Percentiles rank a stretch among this genome's conserved stretches.
Conservation (phyloP, 768 basidiomycete species). For the Boletellus emodensis region DNA sequence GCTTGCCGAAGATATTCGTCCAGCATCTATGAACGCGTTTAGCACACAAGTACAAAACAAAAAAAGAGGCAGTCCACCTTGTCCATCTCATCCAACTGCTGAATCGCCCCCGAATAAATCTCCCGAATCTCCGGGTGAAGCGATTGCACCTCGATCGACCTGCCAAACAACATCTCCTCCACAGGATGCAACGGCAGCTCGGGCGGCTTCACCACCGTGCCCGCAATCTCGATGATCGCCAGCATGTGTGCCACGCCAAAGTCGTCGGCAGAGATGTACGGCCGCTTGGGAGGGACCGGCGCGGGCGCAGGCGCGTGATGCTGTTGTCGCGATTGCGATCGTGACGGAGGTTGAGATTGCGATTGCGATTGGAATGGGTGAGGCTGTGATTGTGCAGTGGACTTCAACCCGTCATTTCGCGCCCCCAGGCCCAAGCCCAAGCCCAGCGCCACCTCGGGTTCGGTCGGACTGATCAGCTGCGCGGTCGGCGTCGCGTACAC, state of each 20-base stretch:
- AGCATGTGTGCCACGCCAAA: constrained; percentile 87
- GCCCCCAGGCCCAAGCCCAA: neutral
- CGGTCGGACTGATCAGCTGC: constrained; percentile 27
- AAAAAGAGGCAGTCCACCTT: constrained; percentile 42
- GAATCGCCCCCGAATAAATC: constrained; percentile 66
- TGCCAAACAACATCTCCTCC: constrained; percentile 71
- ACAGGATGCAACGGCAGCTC: constrained; percentile 52
- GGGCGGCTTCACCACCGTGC: constrained; percentile 35
- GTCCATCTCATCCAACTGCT: constrained; percentile 76
- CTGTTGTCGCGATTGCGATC: neutral
- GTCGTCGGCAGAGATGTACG: constrained; percentile 67
- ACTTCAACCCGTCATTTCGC: constrained; percentile 25
- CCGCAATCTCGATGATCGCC: constrained; percentile 75
- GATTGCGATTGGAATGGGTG: neutral
- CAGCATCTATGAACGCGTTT: constrained; percentile 14
- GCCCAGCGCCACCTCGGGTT: constrained; percentile 7
- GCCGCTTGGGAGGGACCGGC: constrained; percentile 34
- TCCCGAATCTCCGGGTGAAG: constrained; percentile 71
- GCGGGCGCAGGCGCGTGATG: neutral
- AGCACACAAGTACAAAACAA: neutral
- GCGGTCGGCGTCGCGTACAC: constrained; percentile 43
- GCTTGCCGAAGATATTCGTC: constrained; percentile 31
- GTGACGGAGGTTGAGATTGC: neutral
- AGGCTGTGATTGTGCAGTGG: constrained; percentile 1
- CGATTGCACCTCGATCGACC: constrained; percentile 52